Evolutionary conservation across 768 basidiomycete species (phyloP).

Genomic region (Suillus weaverae): DNA sequence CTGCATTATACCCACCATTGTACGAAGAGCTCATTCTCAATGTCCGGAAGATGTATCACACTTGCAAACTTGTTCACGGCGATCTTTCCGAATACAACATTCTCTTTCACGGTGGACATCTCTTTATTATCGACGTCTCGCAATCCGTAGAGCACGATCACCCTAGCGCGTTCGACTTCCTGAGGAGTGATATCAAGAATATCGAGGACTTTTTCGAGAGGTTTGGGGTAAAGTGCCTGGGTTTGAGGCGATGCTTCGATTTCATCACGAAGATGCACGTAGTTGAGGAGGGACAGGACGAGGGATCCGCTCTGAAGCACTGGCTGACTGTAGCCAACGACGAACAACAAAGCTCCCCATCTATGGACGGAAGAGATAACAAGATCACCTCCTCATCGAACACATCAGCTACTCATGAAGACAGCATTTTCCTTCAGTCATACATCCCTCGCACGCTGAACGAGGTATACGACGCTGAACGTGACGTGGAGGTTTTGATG

Average conservation of each 20-base stretch:
- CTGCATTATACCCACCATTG: constrained; percentile 51
- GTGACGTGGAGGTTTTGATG: constrained; percentile 77
- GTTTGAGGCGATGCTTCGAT: constrained; percentile 82
- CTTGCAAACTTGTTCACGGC: constrained; percentile 93
- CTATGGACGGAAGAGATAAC: constrained; percentile 15
- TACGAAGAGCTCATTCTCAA: constrained; percentile 81
- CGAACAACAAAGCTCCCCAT: constrained; percentile 17
- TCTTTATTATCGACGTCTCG: constrained; percentile 96
- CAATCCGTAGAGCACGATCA: constrained; percentile 99
- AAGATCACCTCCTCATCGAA: constrained; percentile 7
- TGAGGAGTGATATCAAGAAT: constrained; percentile 89
- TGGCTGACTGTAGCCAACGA: constrained; percentile 48
- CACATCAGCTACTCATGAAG: constrained; percentile 58
- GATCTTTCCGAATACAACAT: constrained; percentile 99
- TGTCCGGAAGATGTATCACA: constrained; percentile 82
- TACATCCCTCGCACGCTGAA: constrained; percentile 93
- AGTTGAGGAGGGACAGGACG: constrained; percentile 27
- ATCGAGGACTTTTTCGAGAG: constrained; percentile 89
- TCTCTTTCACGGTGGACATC: constrained; percentile 76
- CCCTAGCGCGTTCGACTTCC: constrained; percentile 93
- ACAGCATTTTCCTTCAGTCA: constrained; percentile 84
- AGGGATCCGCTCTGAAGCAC: constrained; percentile 35
- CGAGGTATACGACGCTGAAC: constrained; percentile 93
- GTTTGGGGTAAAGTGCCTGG: constrained; percentile 73
- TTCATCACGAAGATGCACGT: constrained; percentile 72